Base-by-base conservation (phyloP, 2,329 filamentous ascomycete species). In the Aspergillus brunneoviolaceus region DNA sequence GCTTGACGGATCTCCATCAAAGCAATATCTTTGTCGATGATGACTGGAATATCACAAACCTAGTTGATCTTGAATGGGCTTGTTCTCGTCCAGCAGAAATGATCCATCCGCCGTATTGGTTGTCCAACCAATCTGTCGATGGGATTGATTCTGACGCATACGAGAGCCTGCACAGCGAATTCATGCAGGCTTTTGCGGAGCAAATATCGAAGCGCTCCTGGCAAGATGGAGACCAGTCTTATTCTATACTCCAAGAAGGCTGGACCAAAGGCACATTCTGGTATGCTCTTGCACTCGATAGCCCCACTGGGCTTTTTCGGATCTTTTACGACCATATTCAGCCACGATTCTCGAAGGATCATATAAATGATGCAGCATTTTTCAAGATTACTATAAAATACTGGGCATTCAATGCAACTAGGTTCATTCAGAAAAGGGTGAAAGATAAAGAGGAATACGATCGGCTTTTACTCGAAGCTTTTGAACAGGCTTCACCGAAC, bases 1-100 rank as follows among this genome's bases (percentile, higher is more conserved):
- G 31, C 9, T 31, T 58, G 10, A 52, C 75, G 12, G 77, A 80
- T 62, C 61, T 80, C 4, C 71, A 80, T 55, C 66, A 69, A 55
- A 76, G 73, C 55, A 72, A 72, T 39, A 68, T 72, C 5, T 58
- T 69, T 47, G 63, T 71, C 9, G 61, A 70, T 56, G 49, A 65
- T 3, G 23, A 67, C 21, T 71, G 68, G 70, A 61, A 71, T 29
- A 65, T 72, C 29, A 63, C 19, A 10, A 66, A 55, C 27, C 25
- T 69, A 3, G 60, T 70, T 9, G 69, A 70, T 53, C 59, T 70
- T 9, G 67, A 70, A 55, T 71, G 63, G 67, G 63, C 60, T 31
- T 68, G 64, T 31, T 62, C 65, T 49, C 60, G 51, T 6, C 70
- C 67, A 19, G 56, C 67, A n/a, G 65, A 70, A 52, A 66, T 70